A percentile compares a stretch with the other conserved stretches of the same genome.
These are phyloP conservation scores for Thozetella sp. DNA, from an alignment of 495 filamentous ascomycete species.

Conservation along the genomic window DNA sequence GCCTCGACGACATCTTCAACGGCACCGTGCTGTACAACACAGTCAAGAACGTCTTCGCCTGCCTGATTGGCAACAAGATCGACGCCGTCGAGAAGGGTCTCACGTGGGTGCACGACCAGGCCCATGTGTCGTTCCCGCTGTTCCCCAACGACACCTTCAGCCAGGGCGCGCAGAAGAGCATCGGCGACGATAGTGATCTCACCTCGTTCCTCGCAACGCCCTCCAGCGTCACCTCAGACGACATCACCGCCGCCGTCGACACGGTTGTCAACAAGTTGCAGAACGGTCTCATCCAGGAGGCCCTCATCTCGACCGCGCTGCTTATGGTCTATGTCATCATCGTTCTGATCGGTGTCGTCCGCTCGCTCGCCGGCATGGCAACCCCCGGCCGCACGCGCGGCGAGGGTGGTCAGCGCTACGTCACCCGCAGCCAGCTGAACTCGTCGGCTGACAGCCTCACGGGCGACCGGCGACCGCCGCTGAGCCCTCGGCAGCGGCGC, in stretches of 20 bases:
- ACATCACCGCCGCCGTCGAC: conserved; percentile 74
- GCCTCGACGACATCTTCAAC: conserved; percentile 77
- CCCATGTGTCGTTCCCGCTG: conserved; percentile 78
- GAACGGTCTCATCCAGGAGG: conserved; percentile 68
- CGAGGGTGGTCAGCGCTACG: conserved; percentile 45
- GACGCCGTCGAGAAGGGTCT: conserved; percentile 78
- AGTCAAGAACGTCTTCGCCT: conserved; percentile 72
- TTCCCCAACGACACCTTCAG: conserved; percentile 84
- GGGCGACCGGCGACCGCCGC: background rate
- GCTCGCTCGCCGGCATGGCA: conserved; percentile 57
- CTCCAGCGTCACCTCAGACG: conserved; percentile 67
- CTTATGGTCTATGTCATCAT: conserved; percentile 77
- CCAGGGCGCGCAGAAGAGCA: conserved; percentile 67
- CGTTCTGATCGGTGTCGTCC: conserved; percentile 69
- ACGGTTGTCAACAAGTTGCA: conserved; percentile 65
- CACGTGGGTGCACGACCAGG: conserved; percentile 86
- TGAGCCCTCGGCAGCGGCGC: background rate
- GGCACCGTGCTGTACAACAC: conserved; percentile 75
- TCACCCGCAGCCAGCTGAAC: background rate
- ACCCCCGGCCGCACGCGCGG: conserved; percentile 51
- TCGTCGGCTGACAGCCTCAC: background rate
- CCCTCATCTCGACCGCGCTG: conserved; percentile 72
- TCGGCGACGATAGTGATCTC: conserved; percentile 55
- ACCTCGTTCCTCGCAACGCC: conserved; percentile 78
- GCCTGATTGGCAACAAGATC: conserved; percentile 76